Conservation (phyloP, 371 early-diverging fungal species). For the Mucor ambiguus region DNA sequence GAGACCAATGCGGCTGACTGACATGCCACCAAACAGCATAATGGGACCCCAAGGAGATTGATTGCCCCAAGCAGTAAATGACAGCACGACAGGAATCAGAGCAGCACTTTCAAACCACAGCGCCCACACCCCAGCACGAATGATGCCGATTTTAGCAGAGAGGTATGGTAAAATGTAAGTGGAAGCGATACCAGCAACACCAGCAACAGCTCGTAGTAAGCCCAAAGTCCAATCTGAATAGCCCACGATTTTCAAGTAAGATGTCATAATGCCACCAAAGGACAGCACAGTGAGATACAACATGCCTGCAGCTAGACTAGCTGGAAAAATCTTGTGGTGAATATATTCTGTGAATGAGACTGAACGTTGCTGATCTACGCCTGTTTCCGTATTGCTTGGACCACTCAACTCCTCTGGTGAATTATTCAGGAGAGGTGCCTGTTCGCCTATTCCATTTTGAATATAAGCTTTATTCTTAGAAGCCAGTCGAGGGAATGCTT, state of each 20-base stretch:
- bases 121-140: conserved; percentile 5
- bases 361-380: neutral
- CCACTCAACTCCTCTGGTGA: neutral
- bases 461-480: neutral
- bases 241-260: conserved; percentile 4
- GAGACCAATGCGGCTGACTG: neutral
- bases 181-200: conserved; percentile 1
- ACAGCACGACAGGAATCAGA: neutral
- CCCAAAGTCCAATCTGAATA: conserved; percentile 5
- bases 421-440: neutral
- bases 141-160: conserved; percentile 2
- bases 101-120: conserved; percentile 1
- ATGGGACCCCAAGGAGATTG: neutral
- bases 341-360: neutral
- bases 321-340: conserved; percentile 2
- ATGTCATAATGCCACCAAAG: conserved; percentile 5
- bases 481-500: neutral
- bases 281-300: conserved; percentile 6
- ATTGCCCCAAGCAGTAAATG: neutral
- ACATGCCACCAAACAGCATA: conserved; percentile 8
- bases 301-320: neutral
- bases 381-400: neutral
- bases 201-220: neutral
- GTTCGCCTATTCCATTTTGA: neutral
- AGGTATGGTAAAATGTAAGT: conserved; percentile 4